Evolutionary conservation across 805 yeast genomes (phyloP), one percentile per base, ranked within the genome.

Genomic region (Wickerhamiella occidentalis): DNA sequence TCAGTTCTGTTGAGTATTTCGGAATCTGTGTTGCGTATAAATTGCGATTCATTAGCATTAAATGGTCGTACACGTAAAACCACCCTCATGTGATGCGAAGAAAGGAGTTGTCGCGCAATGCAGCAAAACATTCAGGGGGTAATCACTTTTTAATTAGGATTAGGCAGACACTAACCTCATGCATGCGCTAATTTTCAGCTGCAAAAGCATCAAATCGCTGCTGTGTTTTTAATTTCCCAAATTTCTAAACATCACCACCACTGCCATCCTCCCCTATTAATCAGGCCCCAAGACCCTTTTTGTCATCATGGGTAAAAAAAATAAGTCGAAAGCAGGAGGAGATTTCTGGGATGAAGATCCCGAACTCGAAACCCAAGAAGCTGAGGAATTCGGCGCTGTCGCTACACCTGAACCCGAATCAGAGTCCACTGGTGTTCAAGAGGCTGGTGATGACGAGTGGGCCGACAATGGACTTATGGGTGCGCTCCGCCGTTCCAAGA

Each of bases 311-410:
- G 79, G 74, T 55, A 75, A 75, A 61, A 75, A 75, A 65, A 83
- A 79, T 73, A 84, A 80, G 63, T 71, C 71, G 52, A 71, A 77
- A 64, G 75, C 79, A 49, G 84, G 80, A 51, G 83, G 75, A 40
- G 86, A 81, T 58, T 72, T 76, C 69, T 84, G 92, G 92, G 94
- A 84, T 51, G 92, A 83, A 26, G 85, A 79, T 9, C 67, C 71
- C 43, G 83, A 76, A 50, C 67, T 66, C 30, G 62, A 51, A 21
- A 57, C 66, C 40, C 71, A 75, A 12, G 68, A 66, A 51, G 73
- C 72, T 37, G 84, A 79, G 57, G 84, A 79, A 51, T 60, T 73
- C 29, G 77, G 76, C 15, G 64, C 66, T 18, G 33, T 25, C 7
- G 38, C 28, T n/a, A 25, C 41, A 25, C 45, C 26, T 12, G 66